Evolutionary conservation across 495 filamentous ascomycete species (phyloP).

Genomic region (Penicillium salamii): DNA sequence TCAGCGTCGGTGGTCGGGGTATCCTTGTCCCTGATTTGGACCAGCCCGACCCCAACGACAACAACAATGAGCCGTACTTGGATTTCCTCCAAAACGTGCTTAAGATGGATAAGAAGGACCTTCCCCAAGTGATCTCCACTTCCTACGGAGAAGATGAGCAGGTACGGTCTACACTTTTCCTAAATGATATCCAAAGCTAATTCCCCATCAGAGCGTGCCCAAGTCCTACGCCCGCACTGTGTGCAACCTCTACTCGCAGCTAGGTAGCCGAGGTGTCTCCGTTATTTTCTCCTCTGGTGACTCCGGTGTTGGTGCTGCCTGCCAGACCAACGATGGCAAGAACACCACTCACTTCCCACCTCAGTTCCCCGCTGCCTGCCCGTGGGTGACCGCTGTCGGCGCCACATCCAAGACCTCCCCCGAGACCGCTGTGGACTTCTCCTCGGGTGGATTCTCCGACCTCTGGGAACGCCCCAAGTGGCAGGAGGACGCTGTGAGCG

Average conservation of each 20-base stretch:
- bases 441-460: slow-evolving; percentile 69
- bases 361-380: slow-evolving; percentile 69
- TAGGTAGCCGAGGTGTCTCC: slow-evolving; percentile 73
- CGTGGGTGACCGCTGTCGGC: slow-evolving; percentile 71
- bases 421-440: slow-evolving; percentile 54
- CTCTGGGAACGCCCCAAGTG: slow-evolving; percentile 59
- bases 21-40: slow-evolving; percentile 61
- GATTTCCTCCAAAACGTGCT: slow-evolving; percentile 64
- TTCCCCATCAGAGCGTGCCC: slow-evolving; percentile 72
- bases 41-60: slow-evolving; percentile 48
- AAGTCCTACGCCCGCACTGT: slow-evolving; percentile 62
- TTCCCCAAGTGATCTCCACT: slow-evolving; percentile 74
- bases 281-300: slow-evolving; percentile 72
- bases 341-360: slow-evolving; percentile 66
- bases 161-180: no score
- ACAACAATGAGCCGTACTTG: slow-evolving; percentile 75
- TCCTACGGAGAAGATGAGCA: slow-evolving; percentile 81
- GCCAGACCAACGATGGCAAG: slow-evolving; percentile 63
- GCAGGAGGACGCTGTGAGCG: slow-evolving; percentile 55
- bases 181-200: no score
- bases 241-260: slow-evolving; percentile 66
- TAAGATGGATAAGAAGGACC: slow-evolving; percentile 41
- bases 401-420: slow-evolving; percentile 58
- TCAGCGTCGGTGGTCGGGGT: slow-evolving; percentile 63
- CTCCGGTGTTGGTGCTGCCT: slow-evolving; percentile 64